Evolutionary conservation across 306 rosid species (phyloP).

Genomic region (Cucurbita ficifolia): DNA sequence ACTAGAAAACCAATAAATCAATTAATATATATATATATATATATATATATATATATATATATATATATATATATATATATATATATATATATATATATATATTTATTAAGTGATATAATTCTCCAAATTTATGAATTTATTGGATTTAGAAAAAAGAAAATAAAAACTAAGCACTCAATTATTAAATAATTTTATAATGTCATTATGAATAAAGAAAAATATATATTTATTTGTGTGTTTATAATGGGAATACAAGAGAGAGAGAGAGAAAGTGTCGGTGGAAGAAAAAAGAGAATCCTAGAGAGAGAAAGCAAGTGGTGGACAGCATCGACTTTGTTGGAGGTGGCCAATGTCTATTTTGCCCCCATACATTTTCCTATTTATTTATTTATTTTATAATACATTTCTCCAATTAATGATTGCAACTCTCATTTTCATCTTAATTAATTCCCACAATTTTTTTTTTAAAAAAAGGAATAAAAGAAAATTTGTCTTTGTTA

Average conservation of each 20-base stretch:
- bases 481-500: not conserved
- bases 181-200: too few species aligned
- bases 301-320: not conserved
- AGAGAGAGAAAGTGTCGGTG: conserved; percentile 2
- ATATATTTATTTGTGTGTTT: not conserved
- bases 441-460: not conserved
- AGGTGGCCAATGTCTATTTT: not conserved
- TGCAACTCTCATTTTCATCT: not conserved
- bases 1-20: too few species aligned
- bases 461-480: not conserved
- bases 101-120: too few species aligned
- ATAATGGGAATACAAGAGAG: not conserved
- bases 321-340: not conserved
- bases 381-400: not conserved
- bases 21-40: too few species aligned
- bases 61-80: too few species aligned
- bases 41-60: too few species aligned
- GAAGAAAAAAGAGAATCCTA: not conserved
- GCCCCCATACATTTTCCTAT: not conserved
- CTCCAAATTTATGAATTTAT: too few species aligned
- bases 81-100: too few species aligned
- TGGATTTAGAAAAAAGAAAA: too few species aligned
- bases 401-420: not conserved
- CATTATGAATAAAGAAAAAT: too few species aligned
- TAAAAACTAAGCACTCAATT: too few species aligned